Evolutionary conservation across 2,329 filamentous ascomycete genomes (phyloP), one percentile per base, ranked within the genome.

Genomic region (Exutisphaerella laricina): DNA sequence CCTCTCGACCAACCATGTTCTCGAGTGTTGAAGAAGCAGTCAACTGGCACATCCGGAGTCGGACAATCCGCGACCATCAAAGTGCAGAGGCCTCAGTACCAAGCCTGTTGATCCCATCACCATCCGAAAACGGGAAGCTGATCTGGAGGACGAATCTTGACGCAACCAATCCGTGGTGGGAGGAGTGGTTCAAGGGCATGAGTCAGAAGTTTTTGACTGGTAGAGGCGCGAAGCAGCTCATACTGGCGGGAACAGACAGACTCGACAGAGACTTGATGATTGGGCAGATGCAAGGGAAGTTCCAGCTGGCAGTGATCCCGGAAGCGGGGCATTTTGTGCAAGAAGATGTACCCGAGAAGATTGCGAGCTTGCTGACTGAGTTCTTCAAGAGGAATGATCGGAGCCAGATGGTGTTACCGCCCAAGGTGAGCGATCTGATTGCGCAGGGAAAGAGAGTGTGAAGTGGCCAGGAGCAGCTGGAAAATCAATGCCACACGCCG

Each of bases 221-320:
- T 0, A 80, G 77, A 49, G 89, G 87, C 20, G 89, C 88, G 6
- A 96, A 96, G 65, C 65, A 94, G 48, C 69, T 96, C 38, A 68
- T 96, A 39, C 74, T 96, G 22, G 90, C 89, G 3, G 89, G 89
- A 13, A 95, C 89, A 8, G 90, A 96, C 67, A 75, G 89, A 36
- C 65, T 96, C 44, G 89, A 96, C 62, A 94, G 86, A 53, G 89
- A 94, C 60, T 68, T 96, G 58, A 95, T 87, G 65, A 95, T 96
- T 63, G 89, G 89, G 12, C 89, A 96, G 67, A 96, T 96, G 89
- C 89, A 96, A 72, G 89, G 89, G 4, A 97, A 97, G 73, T 98
- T 97, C 61, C 88, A 94, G 44, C 71, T 98, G 33, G 86, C 95
- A 56, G 89, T 98, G 5, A 85, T 97, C 57, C 89, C 92, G 1